Evolutionary conservation across 352 stramenopile genomes (phyloP).

Genomic region (Blastocystis sp.): DNA sequence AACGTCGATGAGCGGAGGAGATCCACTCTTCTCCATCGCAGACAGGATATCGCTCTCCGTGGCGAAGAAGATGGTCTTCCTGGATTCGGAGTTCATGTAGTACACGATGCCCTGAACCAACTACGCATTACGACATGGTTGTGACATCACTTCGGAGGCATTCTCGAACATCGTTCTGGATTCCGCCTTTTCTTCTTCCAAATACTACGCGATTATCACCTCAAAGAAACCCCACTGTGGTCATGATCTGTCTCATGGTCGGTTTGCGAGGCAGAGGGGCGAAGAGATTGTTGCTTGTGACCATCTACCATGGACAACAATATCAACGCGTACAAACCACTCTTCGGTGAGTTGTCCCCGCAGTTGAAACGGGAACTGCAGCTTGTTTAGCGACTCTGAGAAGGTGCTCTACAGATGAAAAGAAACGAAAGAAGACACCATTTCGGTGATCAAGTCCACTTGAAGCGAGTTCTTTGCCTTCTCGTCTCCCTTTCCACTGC

Average conservation of each 20-base stretch:
- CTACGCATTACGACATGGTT: neutral
- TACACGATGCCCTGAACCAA: conserved; percentile 33
- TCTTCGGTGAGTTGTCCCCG: neutral
- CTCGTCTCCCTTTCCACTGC: neutral
- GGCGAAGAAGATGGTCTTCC: neutral
- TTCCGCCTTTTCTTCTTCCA: neutral
- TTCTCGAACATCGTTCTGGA: neutral
- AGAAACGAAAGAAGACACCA: neutral
- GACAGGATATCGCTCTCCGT: neutral
- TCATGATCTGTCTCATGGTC: conserved; percentile 6
- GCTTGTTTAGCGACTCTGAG: neutral
- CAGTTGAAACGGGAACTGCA: neutral
- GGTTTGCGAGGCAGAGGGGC: neutral
- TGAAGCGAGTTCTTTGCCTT: neutral
- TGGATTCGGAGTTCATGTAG: neutral
- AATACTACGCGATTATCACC: neutral
- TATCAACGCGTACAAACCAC: neutral
- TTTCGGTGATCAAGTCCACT: neutral
- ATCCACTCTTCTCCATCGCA: neutral
- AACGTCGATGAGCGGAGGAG: neutral
- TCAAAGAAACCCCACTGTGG: neutral
- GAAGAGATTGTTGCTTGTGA: neutral
- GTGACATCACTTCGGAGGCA: neutral
- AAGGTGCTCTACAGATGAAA: neutral
- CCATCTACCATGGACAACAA: neutral